Conservation (phyloP, 1,284 basidiomycete genomes). For the Sporisorium exsertum region DNA sequence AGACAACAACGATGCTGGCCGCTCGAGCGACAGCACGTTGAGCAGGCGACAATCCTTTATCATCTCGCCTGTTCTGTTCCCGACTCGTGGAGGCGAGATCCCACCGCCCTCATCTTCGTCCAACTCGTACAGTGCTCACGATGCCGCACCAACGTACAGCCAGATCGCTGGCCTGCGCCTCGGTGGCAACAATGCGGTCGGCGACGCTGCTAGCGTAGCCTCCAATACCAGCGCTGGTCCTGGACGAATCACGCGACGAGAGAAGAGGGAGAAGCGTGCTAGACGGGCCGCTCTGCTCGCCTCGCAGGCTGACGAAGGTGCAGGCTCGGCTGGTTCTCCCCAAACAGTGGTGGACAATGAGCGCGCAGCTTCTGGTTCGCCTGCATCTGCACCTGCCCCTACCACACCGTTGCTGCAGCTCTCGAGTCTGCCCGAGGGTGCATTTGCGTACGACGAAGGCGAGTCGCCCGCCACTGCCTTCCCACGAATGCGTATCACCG, state of each 20-base stretch:
- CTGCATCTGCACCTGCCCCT: constrained; percentile 35
- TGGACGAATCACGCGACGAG: constrained; percentile 56
- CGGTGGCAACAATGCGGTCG: constrained; percentile 20
- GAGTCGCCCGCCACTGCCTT: constrained; percentile 57
- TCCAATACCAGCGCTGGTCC: constrained; percentile 45
- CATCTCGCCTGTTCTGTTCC: constrained; percentile 61
- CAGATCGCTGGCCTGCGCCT: constrained; percentile 37
- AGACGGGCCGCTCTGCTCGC: constrained; percentile 44
- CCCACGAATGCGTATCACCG: constrained; percentile 60
- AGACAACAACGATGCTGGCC: constrained; percentile 19
- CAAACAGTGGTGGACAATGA: constrained; percentile 5
- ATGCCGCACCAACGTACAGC: constrained; percentile 30
- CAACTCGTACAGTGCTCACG: constrained; percentile 12
- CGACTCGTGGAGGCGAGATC: constrained; percentile 50
- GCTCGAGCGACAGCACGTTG: constrained; percentile 21
- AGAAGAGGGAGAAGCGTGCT: constrained; percentile 59
- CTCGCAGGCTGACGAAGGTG: constrained; percentile 22
- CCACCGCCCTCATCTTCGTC: constrained; percentile 45
- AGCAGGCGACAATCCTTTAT: constrained; percentile 50
- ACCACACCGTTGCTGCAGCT: constrained; percentile 37
- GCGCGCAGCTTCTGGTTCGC: constrained; percentile 29
- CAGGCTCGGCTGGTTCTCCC: constrained; percentile 23
- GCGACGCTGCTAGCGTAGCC: constrained; percentile 39
- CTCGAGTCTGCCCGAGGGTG: constrained; percentile 26
- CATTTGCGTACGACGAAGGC: constrained; percentile 22